Conservation (phyloP, 495 filamentous ascomycete genomes). For the Hypoxylon intermedium region DNA sequence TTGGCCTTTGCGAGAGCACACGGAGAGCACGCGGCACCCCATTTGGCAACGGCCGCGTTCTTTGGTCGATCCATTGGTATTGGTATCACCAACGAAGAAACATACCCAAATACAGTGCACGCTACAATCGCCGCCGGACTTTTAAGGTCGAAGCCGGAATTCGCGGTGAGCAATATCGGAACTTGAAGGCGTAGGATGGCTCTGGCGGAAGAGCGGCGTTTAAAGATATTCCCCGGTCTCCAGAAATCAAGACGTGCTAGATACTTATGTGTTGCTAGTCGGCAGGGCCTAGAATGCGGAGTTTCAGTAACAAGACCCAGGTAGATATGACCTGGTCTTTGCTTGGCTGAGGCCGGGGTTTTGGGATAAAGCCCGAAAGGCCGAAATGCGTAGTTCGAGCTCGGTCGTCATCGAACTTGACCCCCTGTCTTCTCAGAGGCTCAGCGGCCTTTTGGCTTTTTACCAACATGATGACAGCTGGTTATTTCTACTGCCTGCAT, state of each 20-base stretch:
- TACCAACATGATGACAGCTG: neutral
- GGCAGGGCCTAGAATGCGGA: too few relatives aligned
- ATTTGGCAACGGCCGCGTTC: slow-evolving; percentile 38
- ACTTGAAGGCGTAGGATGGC: slow-evolving; percentile 3
- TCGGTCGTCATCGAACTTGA: neutral
- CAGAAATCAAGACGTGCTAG: neutral
- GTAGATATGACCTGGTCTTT: neutral
- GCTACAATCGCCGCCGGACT: slow-evolving; percentile 34
- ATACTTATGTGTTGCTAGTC: slow-evolving; percentile 6
- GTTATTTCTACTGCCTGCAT: neutral
- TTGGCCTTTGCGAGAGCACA: slow-evolving; percentile 48
- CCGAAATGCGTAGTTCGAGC: slow-evolving; percentile 1
- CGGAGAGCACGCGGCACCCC: slow-evolving; percentile 47
- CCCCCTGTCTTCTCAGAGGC: neutral
- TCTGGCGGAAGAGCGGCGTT: slow-evolving; percentile 12
- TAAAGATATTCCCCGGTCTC: slow-evolving; percentile 23
- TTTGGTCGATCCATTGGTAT: slow-evolving; percentile 34
- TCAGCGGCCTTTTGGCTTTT: slow-evolving; percentile 7
- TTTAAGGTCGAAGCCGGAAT: slow-evolving; percentile 22
- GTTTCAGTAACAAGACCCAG: neutral
- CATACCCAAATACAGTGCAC: neutral
- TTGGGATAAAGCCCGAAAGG: slow-evolving; percentile 13
- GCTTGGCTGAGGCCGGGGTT: slow-evolving; percentile 10
- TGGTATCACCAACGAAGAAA: neutral
- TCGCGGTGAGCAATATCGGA: slow-evolving; percentile 1